Evolutionary conservation across 768 basidiomycete genomes (phyloP).

Genomic region (Phanerodontia chrysosporium): DNA sequence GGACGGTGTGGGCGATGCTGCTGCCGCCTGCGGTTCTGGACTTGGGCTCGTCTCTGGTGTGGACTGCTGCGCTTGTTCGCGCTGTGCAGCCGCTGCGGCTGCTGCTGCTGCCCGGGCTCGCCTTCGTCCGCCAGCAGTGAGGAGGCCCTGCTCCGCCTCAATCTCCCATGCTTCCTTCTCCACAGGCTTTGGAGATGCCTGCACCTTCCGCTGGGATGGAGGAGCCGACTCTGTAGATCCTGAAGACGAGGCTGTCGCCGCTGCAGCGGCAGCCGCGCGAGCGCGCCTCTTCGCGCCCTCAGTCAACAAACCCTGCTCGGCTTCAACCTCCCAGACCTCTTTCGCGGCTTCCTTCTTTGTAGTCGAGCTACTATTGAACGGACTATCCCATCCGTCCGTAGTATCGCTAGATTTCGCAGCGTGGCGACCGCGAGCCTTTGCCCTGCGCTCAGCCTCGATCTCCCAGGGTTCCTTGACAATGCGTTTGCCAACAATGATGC

Average conservation of each 20-base stretch:
- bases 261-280: slow-evolving; percentile 47
- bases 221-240: slow-evolving; percentile 19
- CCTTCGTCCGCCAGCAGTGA: slow-evolving; percentile 23
- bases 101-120: slow-evolving; percentile 20
- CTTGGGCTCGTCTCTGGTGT: not conserved
- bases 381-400: not conserved
- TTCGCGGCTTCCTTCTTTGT: slow-evolving; percentile 37
- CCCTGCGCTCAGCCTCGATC: slow-evolving; percentile 59
- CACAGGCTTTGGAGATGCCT: not conserved
- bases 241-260: slow-evolving; percentile 14
- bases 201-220: slow-evolving; percentile 3
- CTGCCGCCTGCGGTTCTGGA: slow-evolving; percentile 1
- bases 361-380: not conserved
- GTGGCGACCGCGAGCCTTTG: slow-evolving; percentile 37
- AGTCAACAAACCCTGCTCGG: slow-evolving; percentile 68
- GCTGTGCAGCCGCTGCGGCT: slow-evolving; percentile 9
- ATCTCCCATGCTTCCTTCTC: slow-evolving; percentile 27
- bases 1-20: slow-evolving; percentile 18
- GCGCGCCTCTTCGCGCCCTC: slow-evolving; percentile 71
- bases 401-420: not conserved
- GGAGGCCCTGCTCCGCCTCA: slow-evolving; percentile 26
- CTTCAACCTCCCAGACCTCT: slow-evolving; percentile 79
- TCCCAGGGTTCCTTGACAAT: slow-evolving; percentile 78
- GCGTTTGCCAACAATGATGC: slow-evolving; percentile 65
- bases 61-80: not conserved